Evolutionary conservation across 768 basidiomycete species (phyloP).

Genomic region (Coprinopsis strossmayeri): DNA sequence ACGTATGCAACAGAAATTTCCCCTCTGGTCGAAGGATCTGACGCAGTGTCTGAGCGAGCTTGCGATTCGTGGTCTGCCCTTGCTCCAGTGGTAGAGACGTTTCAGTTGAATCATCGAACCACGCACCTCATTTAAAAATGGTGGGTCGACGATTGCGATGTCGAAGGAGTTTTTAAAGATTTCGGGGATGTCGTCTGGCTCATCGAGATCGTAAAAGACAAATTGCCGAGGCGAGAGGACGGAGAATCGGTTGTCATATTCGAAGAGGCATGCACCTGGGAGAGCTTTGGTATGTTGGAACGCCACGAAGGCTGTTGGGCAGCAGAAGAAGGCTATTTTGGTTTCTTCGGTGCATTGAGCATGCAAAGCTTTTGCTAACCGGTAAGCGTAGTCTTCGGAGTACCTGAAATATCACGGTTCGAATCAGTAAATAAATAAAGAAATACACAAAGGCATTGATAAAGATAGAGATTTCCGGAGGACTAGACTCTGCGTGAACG

Average conservation of each 20-base stretch:
- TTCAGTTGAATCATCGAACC: neutral
- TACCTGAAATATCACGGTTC: constrained; percentile 28
- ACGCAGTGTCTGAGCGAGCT: constrained; percentile 29
- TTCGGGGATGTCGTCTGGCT: constrained; percentile 33
- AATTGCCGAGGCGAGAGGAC: constrained; percentile 33
- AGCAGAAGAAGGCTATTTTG: constrained; percentile 37
- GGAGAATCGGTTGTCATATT: constrained; percentile 36
- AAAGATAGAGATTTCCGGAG: too few relatives aligned
- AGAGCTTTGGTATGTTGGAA: constrained; percentile 34
- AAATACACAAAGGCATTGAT: too few relatives aligned
- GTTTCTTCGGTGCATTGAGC: constrained; percentile 25
- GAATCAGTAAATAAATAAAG: constrained; percentile 10
- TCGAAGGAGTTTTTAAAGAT: constrained; percentile 26
- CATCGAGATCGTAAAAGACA: constrained; percentile 38
- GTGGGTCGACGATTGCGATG: constrained; percentile 36
- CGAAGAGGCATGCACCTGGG: constrained; percentile 28
- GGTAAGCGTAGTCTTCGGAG: constrained; percentile 31
- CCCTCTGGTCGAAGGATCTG: constrained; percentile 34
- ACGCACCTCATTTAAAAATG: constrained; percentile 39
- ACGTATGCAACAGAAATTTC: constrained; percentile 34
- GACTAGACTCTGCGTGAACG: too few relatives aligned
- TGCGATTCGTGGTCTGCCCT: constrained; percentile 31
- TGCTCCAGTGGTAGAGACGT: neutral
- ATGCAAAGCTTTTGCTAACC: constrained; percentile 26
- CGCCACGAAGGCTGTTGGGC: constrained; percentile 42